Evolutionary conservation across 371 early-diverging fungal genomes (phyloP).

Genomic region (Zychaea mexicana): DNA sequence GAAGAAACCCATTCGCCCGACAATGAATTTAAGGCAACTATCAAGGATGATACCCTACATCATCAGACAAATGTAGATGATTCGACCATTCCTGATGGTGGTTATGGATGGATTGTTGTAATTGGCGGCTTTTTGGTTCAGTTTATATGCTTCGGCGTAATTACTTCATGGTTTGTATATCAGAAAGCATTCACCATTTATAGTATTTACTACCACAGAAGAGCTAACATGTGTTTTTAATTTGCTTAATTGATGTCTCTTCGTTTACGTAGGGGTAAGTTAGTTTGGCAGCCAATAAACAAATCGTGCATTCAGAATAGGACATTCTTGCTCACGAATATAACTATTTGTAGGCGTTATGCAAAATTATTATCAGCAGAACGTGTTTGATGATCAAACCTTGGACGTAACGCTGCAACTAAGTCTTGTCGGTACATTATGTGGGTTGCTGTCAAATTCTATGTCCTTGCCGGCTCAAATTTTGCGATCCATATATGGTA

Average conservation of each 20-base stretch:
- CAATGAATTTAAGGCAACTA: too few species aligned
- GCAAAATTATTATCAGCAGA: conserved; percentile 17
- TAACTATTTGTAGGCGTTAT: conserved; percentile 8
- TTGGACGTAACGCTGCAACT: conserved; percentile 11
- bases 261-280: background rate
- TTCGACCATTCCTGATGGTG: conserved; percentile 49
- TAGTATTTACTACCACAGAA: too few species aligned
- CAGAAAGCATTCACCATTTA: background rate
- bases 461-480: conserved; percentile 33
- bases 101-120: conserved; percentile 64
- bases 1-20: too few species aligned
- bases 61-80: too few species aligned
- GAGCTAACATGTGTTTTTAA: background rate
- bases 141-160: conserved; percentile 54
- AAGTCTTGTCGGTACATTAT: conserved; percentile 37
- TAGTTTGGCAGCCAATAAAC: background rate
- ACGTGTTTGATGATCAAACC: conserved; percentile 3
- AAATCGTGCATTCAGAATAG: too few species aligned
- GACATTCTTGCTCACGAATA: background rate
- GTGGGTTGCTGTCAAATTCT: conserved; percentile 29
- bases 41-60: too few species aligned
- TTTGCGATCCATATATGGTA: conserved; percentile 16
- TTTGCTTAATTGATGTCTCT: background rate
- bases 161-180: conserved; percentile 27
- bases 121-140: conserved; percentile 57